Base-by-base conservation (phyloP, 139 green algal species). In the Diplosphaera chodatii region DNA sequence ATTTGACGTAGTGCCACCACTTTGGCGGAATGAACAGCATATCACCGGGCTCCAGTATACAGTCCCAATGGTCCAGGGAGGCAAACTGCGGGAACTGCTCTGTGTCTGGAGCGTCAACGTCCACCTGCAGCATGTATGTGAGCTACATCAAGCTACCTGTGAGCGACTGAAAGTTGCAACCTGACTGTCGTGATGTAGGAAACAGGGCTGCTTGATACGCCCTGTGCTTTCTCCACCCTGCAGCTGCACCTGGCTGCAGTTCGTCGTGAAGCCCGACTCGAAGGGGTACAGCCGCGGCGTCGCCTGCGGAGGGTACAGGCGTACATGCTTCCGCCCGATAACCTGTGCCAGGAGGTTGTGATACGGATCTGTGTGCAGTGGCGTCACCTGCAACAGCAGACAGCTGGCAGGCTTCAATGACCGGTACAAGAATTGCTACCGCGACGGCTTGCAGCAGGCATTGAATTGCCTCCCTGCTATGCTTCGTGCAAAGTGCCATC, bases 1-100 rank as follows among this genome's bases (percentile, higher is more conserved):
- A 79, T 37, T 81, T 78, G 4, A 98, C 92, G 70, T 89, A 97
- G 76, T 98, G 93, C 94, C 92, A 98, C 89, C 89, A 97, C 56
- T 82, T 72, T 0, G 80, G 83, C 0, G 93, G 93, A 48, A 98
- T 92, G 80, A 93, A 98, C 32, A 98, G 81, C 86, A 92, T 91
- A n/a, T 96, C 68, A 0, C 93, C 93, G 8, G 87, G 74, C 64
- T 75, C 40, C 41, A 98, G 77, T 30, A 94, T 33, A 59, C 82
- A 87, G 66, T 98, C 92, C 13, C 59, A 3, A 70, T 78, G 92
- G 1, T 78, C 67, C 6, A 82, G 63, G 0, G 20, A 5, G 0
- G n/a, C 68, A 32, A 89, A 89, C 0, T 66, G 40, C 32, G 82
- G 89, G 65, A 85, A 91, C 28, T 18, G 20, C 5, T 22, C n/a